phyloP scores from a whole-genome alignment of 1,284 basidiomycete species.

The Phellinidium pouzarii region DNA sequence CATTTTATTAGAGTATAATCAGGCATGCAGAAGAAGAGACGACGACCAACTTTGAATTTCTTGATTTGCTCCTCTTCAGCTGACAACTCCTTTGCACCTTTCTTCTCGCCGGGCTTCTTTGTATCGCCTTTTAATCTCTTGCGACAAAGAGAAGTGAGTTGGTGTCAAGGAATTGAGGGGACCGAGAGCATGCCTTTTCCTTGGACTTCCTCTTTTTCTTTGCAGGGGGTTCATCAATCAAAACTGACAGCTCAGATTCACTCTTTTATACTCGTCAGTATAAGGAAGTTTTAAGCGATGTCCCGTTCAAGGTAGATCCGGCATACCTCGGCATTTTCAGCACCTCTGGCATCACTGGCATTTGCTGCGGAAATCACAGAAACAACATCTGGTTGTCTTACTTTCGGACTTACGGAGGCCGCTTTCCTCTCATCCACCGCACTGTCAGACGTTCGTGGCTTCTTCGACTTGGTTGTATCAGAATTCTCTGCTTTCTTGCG shows the following conservation, averaged over 20 bases:
- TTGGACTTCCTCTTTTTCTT: constrained; percentile 27
- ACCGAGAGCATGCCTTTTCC: background rate
- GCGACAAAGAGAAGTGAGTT: background rate
- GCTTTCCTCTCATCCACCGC: background rate
- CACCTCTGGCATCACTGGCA: background rate
- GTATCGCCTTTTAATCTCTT: background rate
- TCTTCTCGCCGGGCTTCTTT: constrained; percentile 13
- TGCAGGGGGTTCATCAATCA: constrained; percentile 51
- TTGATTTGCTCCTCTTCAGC: constrained; percentile 19
- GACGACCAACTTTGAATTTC: constrained; percentile 17
- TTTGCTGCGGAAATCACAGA: background rate
- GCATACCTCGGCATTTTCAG: background rate
- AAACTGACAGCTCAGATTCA: constrained; percentile 55
- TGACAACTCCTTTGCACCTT: constrained; percentile 12
- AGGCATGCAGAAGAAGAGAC: background rate
- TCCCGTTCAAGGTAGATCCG: background rate
- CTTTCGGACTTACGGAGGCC: background rate
- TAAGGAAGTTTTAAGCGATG: background rate
- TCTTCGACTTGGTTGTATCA: background rate
- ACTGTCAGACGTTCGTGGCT: background rate
- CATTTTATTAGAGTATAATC: background rate
- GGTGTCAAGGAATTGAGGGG: too few relatives aligned
- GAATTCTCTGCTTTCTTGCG: constrained; percentile 3
- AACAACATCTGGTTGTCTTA: background rate
- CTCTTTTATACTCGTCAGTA: constrained; percentile 42